These are phyloP conservation scores for Mallotus nudiflorus DNA, from an alignment of 345 rosid genomes.

Conservation along the genomic window DNA sequence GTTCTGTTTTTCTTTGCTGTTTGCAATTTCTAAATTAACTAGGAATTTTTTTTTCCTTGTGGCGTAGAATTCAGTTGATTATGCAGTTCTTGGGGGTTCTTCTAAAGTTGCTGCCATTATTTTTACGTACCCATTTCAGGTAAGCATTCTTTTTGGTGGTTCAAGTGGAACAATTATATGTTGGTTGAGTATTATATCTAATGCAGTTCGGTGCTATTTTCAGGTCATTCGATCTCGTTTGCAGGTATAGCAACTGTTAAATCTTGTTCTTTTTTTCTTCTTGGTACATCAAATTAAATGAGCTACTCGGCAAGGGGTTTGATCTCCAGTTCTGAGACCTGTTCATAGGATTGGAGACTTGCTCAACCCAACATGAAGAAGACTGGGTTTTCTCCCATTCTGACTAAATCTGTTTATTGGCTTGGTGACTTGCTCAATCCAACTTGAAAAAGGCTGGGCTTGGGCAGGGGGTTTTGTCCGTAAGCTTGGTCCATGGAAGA, in stretches of 20 bases:
- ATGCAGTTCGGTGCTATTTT: slow-evolving; percentile 15
- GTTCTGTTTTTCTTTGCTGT: no score
- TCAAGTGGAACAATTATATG: slow-evolving; percentile 1
- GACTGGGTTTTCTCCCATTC: no score
- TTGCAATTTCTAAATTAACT: slow-evolving; percentile 10
- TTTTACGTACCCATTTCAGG: slow-evolving; percentile 88
- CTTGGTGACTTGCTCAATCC: no score
- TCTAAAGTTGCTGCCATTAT: slow-evolving; percentile 91
- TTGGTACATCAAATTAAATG: background rate
- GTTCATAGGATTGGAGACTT: no score
- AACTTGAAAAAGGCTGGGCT: no score
- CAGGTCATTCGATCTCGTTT: slow-evolving; percentile 90
- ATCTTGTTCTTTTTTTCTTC: background rate
- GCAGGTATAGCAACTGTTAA: slow-evolving; percentile 52
- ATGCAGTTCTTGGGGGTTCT: slow-evolving; percentile 82
- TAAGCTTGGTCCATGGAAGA: no score
- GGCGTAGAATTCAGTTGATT: slow-evolving; percentile 74
- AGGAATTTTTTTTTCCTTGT: slow-evolving; percentile 13
- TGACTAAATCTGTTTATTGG: no score
- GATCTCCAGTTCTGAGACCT: background rate
- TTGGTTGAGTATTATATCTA: slow-evolving; percentile 18
- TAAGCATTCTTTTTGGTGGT: slow-evolving; percentile 21
- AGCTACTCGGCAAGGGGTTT: background rate
- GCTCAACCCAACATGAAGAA: no score
- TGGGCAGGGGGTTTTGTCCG: no score